Base-by-base conservation (phyloP, 805 yeast species). In the Ogataea methanolica region DNA sequence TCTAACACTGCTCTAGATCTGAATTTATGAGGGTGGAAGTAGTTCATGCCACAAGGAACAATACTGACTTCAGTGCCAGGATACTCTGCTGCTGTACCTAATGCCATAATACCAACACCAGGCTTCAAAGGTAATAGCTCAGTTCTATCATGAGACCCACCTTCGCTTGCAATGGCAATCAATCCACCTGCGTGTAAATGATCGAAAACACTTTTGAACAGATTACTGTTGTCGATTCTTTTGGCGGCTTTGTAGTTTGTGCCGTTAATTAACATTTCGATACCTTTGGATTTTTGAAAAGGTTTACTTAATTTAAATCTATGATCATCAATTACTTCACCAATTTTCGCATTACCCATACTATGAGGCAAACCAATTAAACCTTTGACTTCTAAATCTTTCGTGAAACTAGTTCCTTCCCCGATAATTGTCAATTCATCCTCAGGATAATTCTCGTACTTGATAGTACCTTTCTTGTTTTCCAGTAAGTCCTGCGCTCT, bases 131-230 rank as follows among this genome's bases (percentile, higher is more conserved):
- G 99, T 44, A 94, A 74, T 51, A 92, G 68, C 47, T 89, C 92
- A 1, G 98, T 82, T 54, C 98, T 76, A 63, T 92, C 99, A 61
- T 92, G 99, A n/a, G 97, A 90, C 2, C 99, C 99, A 48, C 99
- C 99, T 71, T 94, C 99, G 5, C 98, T 97, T 66, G 91, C 95
- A 49, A 94, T 91, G 9, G 97, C 97, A 39, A 92, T 72, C 49
- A 94, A 80, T 39, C 83, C 80, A 36, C 91, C 88, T 9, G 81
- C 73, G 22, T 75, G 67, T 54, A 92, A 73, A 59, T 86, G 92
- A 36, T 80, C 77, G 60, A 91, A 94, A 3, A 92, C 98, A 48
- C 75, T 72, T 51, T 86, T 78, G 67, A 89, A 92, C 47, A 92
- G 91, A 12, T 71, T 66, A 31, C 84, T 77, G 65, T 94, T 96